Conservation (phyloP, 768 basidiomycete genomes). For the Exsudoporus frostii region DNA sequence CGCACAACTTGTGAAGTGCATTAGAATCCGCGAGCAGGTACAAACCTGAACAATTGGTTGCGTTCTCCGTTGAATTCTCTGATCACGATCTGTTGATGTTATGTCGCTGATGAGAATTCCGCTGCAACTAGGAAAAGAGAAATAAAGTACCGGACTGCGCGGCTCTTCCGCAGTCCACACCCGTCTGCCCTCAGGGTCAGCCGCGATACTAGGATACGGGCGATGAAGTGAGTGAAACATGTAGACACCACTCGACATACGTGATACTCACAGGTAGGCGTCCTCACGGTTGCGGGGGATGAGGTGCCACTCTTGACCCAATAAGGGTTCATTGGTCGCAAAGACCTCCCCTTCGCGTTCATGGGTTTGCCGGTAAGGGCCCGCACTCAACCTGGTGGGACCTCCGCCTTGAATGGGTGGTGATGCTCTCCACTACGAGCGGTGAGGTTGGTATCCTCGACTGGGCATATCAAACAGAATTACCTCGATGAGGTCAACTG, state of each 20-base stretch:
- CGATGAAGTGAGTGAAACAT: neutral
- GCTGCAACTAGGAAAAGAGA: neutral
- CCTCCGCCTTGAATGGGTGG: neutral
- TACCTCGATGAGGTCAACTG: slow-evolving; percentile 1
- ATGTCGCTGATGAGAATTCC: neutral
- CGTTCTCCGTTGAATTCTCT: neutral
- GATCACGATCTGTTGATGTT: neutral
- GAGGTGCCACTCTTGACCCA: neutral
- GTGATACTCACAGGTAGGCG: neutral
- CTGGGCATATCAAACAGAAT: neutral
- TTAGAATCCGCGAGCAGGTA: too few species aligned
- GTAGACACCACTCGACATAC: too few species aligned
- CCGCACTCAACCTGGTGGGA: neutral
- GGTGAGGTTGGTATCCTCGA: neutral
- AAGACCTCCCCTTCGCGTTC: neutral
- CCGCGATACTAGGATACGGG: neutral
- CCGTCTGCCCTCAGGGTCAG: too few species aligned
- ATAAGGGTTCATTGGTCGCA: neutral
- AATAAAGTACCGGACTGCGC: neutral
- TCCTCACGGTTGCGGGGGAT: neutral
- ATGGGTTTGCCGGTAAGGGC: neutral
- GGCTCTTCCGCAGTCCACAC: neutral
- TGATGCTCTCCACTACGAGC: neutral
- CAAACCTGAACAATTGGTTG: neutral
- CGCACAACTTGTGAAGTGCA: neutral